Percentiles rank a stretch among this genome's conserved stretches.
phyloP scores from a whole-genome alignment of 2,329 filamentous ascomycete genomes.

The Fusarium torulosum region DNA sequence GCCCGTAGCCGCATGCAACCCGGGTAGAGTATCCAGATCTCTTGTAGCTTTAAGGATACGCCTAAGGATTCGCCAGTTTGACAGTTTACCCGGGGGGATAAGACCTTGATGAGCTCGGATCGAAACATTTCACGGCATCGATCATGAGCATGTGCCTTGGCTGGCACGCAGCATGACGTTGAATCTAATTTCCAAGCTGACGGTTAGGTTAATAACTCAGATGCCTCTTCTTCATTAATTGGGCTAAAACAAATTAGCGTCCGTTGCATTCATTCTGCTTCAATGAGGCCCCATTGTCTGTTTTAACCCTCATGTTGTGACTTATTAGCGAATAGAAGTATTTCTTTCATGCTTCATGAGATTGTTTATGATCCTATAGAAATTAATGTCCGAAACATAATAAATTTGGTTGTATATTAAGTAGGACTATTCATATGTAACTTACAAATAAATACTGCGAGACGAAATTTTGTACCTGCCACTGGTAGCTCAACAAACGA shows the following conservation, averaged over 20 bases:
- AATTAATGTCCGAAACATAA: too few species aligned
- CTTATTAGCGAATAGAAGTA: neutral
- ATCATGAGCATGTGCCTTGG: constrained; percentile 21
- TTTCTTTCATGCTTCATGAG: too few species aligned
- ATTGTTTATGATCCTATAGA: too few species aligned
- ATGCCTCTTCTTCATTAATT: constrained; percentile 19
- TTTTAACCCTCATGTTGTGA: neutral
- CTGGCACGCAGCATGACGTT: constrained; percentile 37
- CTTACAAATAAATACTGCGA: too few species aligned
- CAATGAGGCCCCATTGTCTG: constrained; percentile 5
- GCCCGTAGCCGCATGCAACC: constrained; percentile 19
- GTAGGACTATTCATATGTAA: too few species aligned
- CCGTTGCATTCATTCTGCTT: neutral
- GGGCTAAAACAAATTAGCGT: constrained; percentile 29
- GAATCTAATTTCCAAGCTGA: constrained; percentile 23
- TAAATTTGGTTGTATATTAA: too few species aligned
- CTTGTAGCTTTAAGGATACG: constrained; percentile 24
- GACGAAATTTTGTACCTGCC: too few species aligned
- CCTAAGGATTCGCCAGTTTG: constrained; percentile 15
- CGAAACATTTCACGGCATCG: constrained; percentile 15
- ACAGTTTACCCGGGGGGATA: constrained; percentile 1
- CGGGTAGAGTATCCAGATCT: constrained; percentile 22
- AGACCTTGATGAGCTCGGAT: constrained; percentile 3
- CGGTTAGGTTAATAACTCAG: constrained; percentile 9
- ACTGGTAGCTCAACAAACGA: neutral